Percentiles rank a stretch among this genome's conserved stretches.
Evolutionary conservation across 2,329 filamentous ascomycete species (phyloP).

Genomic region (Metarhizium rileyi): DNA sequence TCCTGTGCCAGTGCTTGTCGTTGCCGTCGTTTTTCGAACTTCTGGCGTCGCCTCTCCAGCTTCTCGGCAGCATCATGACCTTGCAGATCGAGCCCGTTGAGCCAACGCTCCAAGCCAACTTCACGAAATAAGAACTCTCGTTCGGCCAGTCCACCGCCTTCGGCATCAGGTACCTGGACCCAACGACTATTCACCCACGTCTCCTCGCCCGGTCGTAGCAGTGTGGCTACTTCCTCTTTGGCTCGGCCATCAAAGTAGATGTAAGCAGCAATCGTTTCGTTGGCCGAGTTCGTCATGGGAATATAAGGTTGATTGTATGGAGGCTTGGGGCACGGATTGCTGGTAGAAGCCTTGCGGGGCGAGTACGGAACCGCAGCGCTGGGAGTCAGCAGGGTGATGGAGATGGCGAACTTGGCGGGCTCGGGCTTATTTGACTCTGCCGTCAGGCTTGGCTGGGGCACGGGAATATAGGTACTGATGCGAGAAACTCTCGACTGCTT

Average conservation of each 20-base stretch:
- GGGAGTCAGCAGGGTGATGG: conserved; percentile 87
- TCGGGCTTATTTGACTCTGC: conserved; percentile 64
- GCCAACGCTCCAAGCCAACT: conserved; percentile 89
- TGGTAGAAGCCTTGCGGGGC: conserved; percentile 66
- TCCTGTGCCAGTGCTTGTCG: conserved; percentile 44
- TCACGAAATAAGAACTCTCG: conserved; percentile 96
- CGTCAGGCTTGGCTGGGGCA: conserved; percentile 71
- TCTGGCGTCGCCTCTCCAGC: conserved; percentile 78
- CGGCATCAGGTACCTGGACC: conserved; percentile 86
- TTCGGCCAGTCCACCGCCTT: conserved; percentile 90
- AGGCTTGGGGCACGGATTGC: conserved; percentile 71
- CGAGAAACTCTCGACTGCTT: conserved; percentile 83
- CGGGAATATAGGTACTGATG: conserved; percentile 95
- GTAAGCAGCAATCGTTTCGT: conserved; percentile 96
- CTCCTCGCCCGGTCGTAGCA: conserved; percentile 86
- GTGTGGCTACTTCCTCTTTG: conserved; percentile 94
- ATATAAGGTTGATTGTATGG: conserved; percentile 81
- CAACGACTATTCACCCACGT: conserved; percentile 98
- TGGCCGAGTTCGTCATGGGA: conserved; percentile 82
- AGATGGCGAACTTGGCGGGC: conserved; percentile 94
- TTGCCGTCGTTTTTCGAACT: conserved; percentile 60
- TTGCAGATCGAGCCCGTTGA: conserved; percentile 92
- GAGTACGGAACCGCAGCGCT: conserved; percentile 88
- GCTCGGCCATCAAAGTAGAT: conserved; percentile 95
- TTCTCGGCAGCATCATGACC: conserved; percentile 84